These are phyloP conservation scores for Cutaneotrichosporon curvatum DNA, from an alignment of 1,284 basidiomycete genomes.

Conservation along the genomic window DNA sequence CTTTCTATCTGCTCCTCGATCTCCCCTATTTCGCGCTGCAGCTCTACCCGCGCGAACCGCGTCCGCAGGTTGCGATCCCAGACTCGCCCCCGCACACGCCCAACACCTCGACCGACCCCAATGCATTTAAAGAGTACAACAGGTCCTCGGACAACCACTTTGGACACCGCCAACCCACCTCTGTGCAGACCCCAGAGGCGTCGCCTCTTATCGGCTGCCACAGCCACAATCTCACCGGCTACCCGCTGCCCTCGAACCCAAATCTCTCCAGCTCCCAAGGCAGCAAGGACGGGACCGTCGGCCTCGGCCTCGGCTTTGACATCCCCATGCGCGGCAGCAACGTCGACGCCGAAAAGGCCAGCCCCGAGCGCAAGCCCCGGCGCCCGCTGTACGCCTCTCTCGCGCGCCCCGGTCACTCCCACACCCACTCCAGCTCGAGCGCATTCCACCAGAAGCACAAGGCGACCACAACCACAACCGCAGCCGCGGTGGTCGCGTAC, in stretches of 20 bases:
- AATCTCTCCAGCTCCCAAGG: neutral
- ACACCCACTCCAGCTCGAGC: too few species aligned
- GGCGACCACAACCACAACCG: neutral
- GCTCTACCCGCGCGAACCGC: neutral
- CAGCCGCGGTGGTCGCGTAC: slow-evolving; percentile 8
- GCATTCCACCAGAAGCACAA: too few species aligned
- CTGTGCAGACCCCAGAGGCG: too few species aligned
- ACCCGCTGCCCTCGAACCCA: slow-evolving; percentile 8
- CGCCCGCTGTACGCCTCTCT: slow-evolving; percentile 1
- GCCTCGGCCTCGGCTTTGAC: slow-evolving; percentile 10
- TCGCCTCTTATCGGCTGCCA: neutral
- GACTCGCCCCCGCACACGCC: slow-evolving; percentile 10
- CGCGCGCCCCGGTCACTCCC: too few species aligned
- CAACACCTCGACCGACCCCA: neutral
- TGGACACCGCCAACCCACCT: neutral
- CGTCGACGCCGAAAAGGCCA: neutral
- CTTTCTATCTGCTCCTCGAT: too few species aligned
- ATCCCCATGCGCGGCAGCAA: neutral
- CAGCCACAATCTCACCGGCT: slow-evolving; percentile 6
- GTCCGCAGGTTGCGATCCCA: slow-evolving; percentile 4
- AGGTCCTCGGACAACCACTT: neutral
- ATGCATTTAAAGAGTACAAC: neutral
- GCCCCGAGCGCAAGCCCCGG: slow-evolving; percentile 11
- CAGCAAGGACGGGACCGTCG: slow-evolving; percentile 3
- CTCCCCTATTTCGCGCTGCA: neutral